These are phyloP conservation scores for Candida tetrigidarum DNA, from an alignment of 1,139 yeast species.

Conservation along the genomic window DNA sequence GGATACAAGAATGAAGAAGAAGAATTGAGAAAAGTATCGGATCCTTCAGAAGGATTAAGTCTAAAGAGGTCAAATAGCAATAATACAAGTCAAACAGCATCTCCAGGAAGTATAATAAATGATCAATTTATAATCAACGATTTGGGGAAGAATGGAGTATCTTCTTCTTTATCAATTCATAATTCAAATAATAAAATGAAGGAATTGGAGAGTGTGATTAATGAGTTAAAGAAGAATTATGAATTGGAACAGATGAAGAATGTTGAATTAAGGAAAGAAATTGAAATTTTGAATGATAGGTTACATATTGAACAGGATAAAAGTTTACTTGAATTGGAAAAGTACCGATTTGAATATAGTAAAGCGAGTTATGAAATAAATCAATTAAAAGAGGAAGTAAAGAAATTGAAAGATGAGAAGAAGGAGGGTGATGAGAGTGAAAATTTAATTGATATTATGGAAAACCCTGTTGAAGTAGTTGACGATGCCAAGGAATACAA, in stretches of 20 bases:
- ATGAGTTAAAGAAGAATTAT: too few species aligned
- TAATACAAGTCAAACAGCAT: not conserved
- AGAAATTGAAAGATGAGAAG: not conserved
- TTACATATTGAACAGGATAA: not conserved
- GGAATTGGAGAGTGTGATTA: too few species aligned
- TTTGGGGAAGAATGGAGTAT: not conserved
- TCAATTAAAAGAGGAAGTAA: not conserved
- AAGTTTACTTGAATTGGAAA: not conserved
- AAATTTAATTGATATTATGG: not conserved
- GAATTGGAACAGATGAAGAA: too few species aligned
- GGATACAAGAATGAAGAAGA: not conserved
- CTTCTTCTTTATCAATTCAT: not conserved
- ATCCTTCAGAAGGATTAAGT: conserved; percentile 5
- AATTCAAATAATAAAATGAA: too few species aligned
- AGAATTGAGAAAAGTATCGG: conserved; percentile 2
- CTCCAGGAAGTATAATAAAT: too few species aligned
- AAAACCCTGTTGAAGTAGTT: not conserved
- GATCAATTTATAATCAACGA: too few species aligned
- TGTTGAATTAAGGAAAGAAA: not conserved
- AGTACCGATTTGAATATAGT: not conserved
- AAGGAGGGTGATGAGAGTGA: not conserved
- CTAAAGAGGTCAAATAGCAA: not conserved
- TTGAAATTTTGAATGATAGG: not conserved
- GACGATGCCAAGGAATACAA: not conserved
- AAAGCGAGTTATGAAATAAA: not conserved